phyloP scores from a whole-genome alignment of 1,284 basidiomycete genomes.

The Leccinum pallidistipes region DNA sequence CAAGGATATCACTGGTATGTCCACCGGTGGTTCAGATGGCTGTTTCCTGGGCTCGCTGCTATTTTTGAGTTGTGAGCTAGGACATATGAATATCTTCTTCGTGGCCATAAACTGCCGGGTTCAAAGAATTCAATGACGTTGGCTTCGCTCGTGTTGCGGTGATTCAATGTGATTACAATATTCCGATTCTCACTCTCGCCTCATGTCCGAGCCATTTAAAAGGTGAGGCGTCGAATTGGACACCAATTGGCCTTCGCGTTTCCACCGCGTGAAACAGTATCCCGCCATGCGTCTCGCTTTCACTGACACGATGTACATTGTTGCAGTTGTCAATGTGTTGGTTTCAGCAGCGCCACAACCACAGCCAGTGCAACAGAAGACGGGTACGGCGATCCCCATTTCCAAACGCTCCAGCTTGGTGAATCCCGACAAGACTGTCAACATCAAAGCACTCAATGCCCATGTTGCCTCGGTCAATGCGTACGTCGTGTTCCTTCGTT shows the following conservation, averaged over 20 bases:
- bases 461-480: slow-evolving; percentile 14
- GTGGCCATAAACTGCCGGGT: background rate
- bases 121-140: background rate
- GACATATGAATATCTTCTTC: background rate
- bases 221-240: background rate
- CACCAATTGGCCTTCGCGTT: background rate
- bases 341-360: background rate
- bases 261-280: background rate
- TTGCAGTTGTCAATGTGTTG: background rate
- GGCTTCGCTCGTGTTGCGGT: background rate
- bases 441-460: slow-evolving; percentile 10
- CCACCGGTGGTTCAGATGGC: background rate
- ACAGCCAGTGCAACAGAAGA: background rate
- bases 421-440: slow-evolving; percentile 12
- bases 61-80: background rate
- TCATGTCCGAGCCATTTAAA: background rate
- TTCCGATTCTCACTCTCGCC: background rate
- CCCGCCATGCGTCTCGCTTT: background rate
- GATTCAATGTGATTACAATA: background rate
- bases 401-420: slow-evolving; percentile 15
- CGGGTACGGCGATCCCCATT: slow-evolving; percentile 12
- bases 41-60: background rate
- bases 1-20: background rate
- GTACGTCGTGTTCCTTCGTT: slow-evolving; percentile 8
- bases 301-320: background rate